A percentile compares a stretch with the other conserved stretches of the same genome.
Conservation (phyloP, 768 basidiomycete genomes). For the Suillus subaureus region DNA sequence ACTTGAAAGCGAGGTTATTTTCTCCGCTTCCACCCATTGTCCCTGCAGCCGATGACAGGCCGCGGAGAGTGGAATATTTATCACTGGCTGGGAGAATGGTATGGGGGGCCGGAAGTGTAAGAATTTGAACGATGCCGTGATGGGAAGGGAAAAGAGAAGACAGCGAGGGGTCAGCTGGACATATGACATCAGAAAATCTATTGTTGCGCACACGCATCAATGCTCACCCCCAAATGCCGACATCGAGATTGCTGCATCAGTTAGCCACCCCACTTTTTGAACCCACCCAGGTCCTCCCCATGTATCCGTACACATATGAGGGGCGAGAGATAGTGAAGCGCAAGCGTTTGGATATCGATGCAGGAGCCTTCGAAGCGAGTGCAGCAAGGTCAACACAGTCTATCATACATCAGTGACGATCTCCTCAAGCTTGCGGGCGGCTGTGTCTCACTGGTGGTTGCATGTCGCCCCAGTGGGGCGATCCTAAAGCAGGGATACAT, state of each 20-base stretch:
- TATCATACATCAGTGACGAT: background rate
- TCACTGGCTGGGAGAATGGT: conserved; percentile 80
- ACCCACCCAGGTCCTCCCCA: conserved; percentile 74
- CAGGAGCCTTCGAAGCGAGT: conserved; percentile 62
- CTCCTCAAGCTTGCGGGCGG: background rate
- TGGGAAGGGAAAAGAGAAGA: conserved; percentile 75
- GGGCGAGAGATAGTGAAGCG: conserved; percentile 67
- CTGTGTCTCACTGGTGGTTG: conserved; percentile 48
- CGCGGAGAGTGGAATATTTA: conserved; percentile 81
- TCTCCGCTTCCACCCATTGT: conserved; percentile 74
- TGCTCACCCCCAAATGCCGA: conserved; percentile 77
- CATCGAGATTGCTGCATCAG: conserved; percentile 75
- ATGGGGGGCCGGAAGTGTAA: conserved; percentile 73
- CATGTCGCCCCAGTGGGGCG: conserved; percentile 70
- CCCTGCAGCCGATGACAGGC: conserved; percentile 59
- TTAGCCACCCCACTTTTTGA: conserved; percentile 76
- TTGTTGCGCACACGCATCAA: conserved; percentile 8
- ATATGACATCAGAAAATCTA: conserved; percentile 8
- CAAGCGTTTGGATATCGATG: conserved; percentile 60
- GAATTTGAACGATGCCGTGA: conserved; percentile 83
- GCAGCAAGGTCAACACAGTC: conserved; percentile 75
- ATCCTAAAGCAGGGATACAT: conserved; percentile 64
- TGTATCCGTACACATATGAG: conserved; percentile 58
- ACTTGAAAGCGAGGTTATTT: conserved; percentile 95
- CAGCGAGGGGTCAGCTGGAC: conserved; percentile 75